These are phyloP conservation scores for Pythium monospermum DNA, from an alignment of 352 stramenopile species.

Conservation along the genomic window DNA sequence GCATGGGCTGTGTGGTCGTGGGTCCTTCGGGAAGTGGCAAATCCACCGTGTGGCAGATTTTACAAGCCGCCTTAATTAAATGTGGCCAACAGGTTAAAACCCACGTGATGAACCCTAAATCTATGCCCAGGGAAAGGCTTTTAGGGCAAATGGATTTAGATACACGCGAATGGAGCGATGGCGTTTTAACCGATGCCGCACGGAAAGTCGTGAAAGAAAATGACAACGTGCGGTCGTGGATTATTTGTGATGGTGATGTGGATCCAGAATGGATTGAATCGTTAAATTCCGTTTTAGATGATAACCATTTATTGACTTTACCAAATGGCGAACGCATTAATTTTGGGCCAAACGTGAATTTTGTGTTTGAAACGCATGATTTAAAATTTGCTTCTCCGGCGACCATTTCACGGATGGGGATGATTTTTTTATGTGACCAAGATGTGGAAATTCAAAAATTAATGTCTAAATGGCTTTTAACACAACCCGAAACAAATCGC, in stretches of 20 bases:
- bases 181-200: conserved; percentile 91
- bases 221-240: conserved; percentile 87
- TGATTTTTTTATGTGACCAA: conserved; percentile 96
- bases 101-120: conserved; percentile 96
- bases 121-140: conserved; percentile 89
- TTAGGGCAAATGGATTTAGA: conserved; percentile 94
- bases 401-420: conserved; percentile 96
- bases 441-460: conserved; percentile 75
- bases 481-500: conserved; percentile 38
- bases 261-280: conserved; percentile 97
- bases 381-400: conserved; percentile 92
- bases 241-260: conserved; percentile 95
- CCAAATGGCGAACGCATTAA: conserved; percentile 95
- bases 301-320: conserved; percentile 95
- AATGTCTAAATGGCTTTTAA: conserved; percentile 79
- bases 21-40: conserved; percentile 92
- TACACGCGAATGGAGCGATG: conserved; percentile 94
- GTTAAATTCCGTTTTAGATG: conserved; percentile 94
- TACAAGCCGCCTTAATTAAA: conserved; percentile 84
- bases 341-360: conserved; percentile 95
- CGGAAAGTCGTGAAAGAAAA: conserved; percentile 90
- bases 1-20: conserved; percentile 94
- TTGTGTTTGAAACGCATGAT: conserved; percentile 96
- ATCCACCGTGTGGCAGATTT: conserved; percentile 91
- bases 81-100: conserved; percentile 87